Evolutionary conservation across 139 green algal species (phyloP), one percentile per base, ranked within the genome.

Genomic region (Micractinium conductrix): DNA sequence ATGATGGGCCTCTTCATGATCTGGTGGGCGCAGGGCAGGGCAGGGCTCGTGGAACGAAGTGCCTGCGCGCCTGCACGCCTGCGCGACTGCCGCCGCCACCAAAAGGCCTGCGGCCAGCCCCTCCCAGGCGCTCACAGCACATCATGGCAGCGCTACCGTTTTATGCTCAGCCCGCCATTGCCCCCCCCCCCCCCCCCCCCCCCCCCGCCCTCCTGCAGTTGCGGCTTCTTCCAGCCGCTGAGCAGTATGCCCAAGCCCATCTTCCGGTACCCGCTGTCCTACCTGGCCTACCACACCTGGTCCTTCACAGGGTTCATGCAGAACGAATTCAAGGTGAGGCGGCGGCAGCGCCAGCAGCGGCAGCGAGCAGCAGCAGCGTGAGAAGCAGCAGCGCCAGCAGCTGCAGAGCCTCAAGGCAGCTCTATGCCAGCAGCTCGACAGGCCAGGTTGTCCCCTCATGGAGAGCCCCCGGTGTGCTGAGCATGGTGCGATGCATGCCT

Each of bases 1-100:
- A 65, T 94, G 14, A 79, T 95, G 78, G 92, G 92, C 38, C 90
- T 95, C 43, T 95, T 83, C 89, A 95, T 94, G 92, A 85, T 85
- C 22, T 35, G 53, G 5, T 79, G n/a, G n/a, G n/a, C n/a, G n/a
- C n/a, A n/a, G n/a, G n/a, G n/a, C n/a, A n/a, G n/a, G n/a, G n/a
- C n/a, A n/a, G n/a, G n/a, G n/a, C n/a, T n/a, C n/a, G n/a, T n/a
- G n/a, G n/a, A n/a, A n/a, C n/a, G n/a, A n/a, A n/a, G n/a, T n/a
- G n/a, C n/a, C n/a, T n/a, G n/a, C n/a, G n/a, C n/a, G n/a, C n/a
- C n/a, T n/a, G n/a, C n/a, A n/a, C n/a, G n/a, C n/a, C n/a, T n/a
- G n/a, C n/a, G n/a, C n/a, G n/a, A n/a, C n/a, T n/a, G n/a, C n/a
- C n/a, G n/a, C n/a, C n/a, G n/a, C n/a, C n/a, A n/a, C n/a, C n/a